These are phyloP conservation scores for Podila epicladia DNA, from an alignment of 192 early-diverging fungal species.

Conservation along the genomic window DNA sequence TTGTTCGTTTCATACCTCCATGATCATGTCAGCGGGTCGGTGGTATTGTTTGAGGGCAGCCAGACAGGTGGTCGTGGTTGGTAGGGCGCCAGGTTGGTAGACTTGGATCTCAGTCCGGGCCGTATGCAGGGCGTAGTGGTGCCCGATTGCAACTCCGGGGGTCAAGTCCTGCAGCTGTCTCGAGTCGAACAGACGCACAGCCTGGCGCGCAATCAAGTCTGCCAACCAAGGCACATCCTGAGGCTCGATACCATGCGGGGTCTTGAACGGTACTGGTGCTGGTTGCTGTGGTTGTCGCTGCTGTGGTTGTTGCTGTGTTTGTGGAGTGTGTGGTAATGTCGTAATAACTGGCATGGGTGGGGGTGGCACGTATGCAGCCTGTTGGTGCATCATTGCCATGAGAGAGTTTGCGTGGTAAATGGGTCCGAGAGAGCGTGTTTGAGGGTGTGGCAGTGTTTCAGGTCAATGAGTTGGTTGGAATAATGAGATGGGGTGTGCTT, in stretches of 20 bases:
- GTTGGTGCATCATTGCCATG: not conserved
- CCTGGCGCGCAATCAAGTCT: slow-evolving; percentile 31
- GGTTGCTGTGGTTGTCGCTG: not conserved
- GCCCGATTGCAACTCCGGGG: slow-evolving; percentile 21
- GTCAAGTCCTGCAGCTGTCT: slow-evolving; percentile 24
- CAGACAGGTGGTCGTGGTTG: not conserved
- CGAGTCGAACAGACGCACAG: slow-evolving; percentile 30
- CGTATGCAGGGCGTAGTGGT: slow-evolving; percentile 30
- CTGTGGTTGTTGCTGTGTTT: not conserved
- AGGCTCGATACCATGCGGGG: slow-evolving; percentile 25
- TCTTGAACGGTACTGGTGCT: slow-evolving; percentile 9
- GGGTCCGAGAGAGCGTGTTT: too few species aligned
- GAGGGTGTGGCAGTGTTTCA: too few species aligned
- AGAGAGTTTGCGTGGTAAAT: not conserved
- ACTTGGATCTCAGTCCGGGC: slow-evolving; percentile 10
- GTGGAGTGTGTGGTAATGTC: not conserved
- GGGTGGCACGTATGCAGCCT: not conserved
- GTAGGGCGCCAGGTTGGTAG: not conserved
- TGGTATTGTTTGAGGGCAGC: slow-evolving; percentile 43
- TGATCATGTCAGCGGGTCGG: slow-evolving; percentile 34
- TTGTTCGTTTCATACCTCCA: slow-evolving; percentile 12
- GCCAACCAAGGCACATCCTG: slow-evolving; percentile 45
- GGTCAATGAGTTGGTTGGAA: not conserved
- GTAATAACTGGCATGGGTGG: too few species aligned
- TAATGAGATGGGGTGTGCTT: too few species aligned